Base-by-base conservation (phyloP, 2,329 filamentous ascomycete species). In the Pestalotiopsis sp. region DNA sequence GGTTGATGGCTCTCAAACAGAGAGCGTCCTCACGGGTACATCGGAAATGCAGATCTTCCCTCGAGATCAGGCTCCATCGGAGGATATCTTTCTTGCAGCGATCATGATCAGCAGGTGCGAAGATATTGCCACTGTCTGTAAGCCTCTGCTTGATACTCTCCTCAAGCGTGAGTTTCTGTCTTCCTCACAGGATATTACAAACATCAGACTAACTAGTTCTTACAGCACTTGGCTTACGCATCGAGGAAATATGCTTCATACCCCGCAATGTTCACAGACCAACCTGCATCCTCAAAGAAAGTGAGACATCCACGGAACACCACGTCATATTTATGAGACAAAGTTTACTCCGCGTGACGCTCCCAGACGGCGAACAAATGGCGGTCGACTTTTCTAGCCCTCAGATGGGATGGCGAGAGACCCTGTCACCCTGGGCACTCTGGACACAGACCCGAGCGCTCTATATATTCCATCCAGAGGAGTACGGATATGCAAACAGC, bases 401-500 rank as follows among this genome's bases (percentile, higher is more conserved):
- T 31, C 56, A 61, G 20, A n/a, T 67, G 17, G 66, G 66, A 41
- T 67, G 66, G 66, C 56, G 27, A 23, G 66, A 67, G 57, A 40
- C n/a, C 20, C 38, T 67, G n/a, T 36, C 57, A 17, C 66, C 66
- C 5, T 67, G 57, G 66, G 23, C 23, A 11, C n/a, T 38, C 11
- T 60, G 57, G 57, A 14, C 3, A 38, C 6, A 60, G 25, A 60
- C 20, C 20, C 57, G 57, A 31, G 57, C 57, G 23, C 20, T 60
- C 23, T 27, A 17, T 36, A 23, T 60, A 1, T n/a, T n/a, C 3
- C 45, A 14, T 52, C 45, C 45, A 52, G 20, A n/a, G 7, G 20
- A 20, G 4, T 52, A 52, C 45, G 45, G 45, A 3, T 52, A 9
- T n/a, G 6, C 20, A 52, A n/a, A 52, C 45, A 52, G 17, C 45